phyloP scores from a whole-genome alignment of 2,329 filamentous ascomycete species.

The Beauveria australis region DNA sequence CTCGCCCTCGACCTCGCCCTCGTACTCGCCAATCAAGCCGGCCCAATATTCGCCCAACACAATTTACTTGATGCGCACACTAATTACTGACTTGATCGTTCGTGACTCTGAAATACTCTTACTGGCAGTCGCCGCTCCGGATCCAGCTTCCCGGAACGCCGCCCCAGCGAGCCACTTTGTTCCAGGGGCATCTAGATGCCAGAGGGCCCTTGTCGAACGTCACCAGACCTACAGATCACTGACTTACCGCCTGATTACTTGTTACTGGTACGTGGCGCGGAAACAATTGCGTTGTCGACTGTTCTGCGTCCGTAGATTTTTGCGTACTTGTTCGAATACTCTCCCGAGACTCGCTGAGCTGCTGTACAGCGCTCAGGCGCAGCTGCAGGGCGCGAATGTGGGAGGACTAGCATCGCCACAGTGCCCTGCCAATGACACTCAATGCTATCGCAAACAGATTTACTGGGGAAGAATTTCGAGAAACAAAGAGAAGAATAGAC shows the following conservation, averaged over 20 bases:
- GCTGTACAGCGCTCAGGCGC: neutral
- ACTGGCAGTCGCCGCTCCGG: neutral
- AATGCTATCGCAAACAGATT: no score
- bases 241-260: neutral
- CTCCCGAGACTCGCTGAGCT: neutral
- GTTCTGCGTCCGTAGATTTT: neutral
- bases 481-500: no score
- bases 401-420: no score
- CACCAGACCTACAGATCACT: neutral
- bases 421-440: no score
- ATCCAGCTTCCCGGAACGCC: neutral
- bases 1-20: neutral
- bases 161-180: neutral
- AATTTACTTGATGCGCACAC: neutral
- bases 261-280: neutral
- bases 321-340: neutral
- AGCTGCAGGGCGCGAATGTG: no score
- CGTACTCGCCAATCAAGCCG: neutral
- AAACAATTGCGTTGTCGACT: neutral
- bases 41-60: neutral
- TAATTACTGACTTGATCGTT: neutral
- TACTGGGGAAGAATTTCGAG: no score
- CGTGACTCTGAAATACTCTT: neutral
- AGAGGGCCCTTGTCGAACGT: neutral
- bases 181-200: neutral